A percentile compares a stretch with the other conserved stretches of the same genome.
Evolutionary conservation across 176 grass and related monocot genomes (phyloP).

Genomic region (Bromus sterilis): DNA sequence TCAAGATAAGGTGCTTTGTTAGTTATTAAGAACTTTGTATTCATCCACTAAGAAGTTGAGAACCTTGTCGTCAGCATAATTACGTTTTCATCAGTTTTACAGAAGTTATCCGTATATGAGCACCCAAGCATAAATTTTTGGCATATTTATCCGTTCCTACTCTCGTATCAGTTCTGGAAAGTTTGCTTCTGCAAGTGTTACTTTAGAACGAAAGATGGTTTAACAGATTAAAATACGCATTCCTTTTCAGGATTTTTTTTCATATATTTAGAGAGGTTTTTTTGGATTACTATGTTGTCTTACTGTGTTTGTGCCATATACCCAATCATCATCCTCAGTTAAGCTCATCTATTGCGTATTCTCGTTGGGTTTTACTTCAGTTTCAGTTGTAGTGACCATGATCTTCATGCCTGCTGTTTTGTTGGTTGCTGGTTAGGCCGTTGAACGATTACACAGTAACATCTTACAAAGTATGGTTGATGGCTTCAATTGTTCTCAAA

Average conservation of each 20-base stretch:
- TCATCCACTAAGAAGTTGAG: not conserved
- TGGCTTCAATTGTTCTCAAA: conserved; percentile 18
- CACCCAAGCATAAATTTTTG: not conserved
- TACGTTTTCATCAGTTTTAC: conserved; percentile 1
- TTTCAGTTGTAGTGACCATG: not conserved
- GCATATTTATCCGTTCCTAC: not conserved
- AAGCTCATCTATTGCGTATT: not conserved
- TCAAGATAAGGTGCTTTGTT: not conserved
- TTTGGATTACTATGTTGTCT: not conserved
- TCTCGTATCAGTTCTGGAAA: not conserved
- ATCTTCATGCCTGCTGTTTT: not conserved
- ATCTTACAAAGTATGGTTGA: not conserved
- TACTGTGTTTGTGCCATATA: not conserved
- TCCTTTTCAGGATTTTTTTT: not conserved
- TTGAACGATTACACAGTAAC: not conserved
- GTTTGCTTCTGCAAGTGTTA: not conserved
- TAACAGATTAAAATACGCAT: not conserved
- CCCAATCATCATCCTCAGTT: not conserved
- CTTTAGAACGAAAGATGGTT: not conserved
- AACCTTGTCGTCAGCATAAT: not conserved
- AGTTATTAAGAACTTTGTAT: conserved; percentile 4
- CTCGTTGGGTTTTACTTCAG: not conserved
- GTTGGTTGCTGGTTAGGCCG: not conserved
- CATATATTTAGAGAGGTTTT: not conserved
- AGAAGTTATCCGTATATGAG: not conserved